Percentiles rank a stretch among this genome's conserved stretches.
Evolutionary conservation across 495 filamentous ascomycete genomes (phyloP).

Genomic region (Podospora conica): DNA sequence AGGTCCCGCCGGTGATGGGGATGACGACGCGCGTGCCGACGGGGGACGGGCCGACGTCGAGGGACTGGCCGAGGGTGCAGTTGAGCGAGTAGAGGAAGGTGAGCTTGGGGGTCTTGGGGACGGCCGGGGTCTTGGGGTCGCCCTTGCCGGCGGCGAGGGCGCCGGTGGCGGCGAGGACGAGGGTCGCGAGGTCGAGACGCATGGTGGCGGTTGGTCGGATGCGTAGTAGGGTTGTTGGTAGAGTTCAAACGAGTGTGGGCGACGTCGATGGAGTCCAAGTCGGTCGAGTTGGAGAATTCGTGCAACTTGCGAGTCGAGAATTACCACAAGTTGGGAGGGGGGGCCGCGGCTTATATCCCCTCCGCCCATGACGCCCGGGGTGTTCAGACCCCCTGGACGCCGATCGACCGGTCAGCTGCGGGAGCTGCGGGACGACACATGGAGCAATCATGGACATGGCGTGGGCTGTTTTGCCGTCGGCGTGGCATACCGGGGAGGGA

Average conservation of each 20-base stretch:
- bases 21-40: constrained; percentile 19
- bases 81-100: constrained; percentile 26
- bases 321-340: no score
- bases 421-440: background rate
- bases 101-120: constrained; percentile 16
- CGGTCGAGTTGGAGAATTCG: no score
- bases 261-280: no score
- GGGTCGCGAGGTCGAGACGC: background rate
- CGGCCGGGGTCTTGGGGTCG: background rate
- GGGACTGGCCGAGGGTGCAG: constrained; percentile 16
- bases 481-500: background rate
- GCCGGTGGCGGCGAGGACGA: background rate
- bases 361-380: background rate
- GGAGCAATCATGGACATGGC: background rate
- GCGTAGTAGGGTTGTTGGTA: no score
- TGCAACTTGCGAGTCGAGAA: background rate
- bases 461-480: background rate
- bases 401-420: background rate
- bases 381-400: background rate
- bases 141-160: background rate
- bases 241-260: background rate
- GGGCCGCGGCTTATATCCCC: background rate
- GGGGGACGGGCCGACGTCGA: constrained; percentile 17
- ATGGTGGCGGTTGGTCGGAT: background rate
- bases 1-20: constrained; percentile 24